A percentile compares a stretch with the other conserved stretches of the same genome.
These are phyloP conservation scores for Lachnellula suecica DNA, from an alignment of 2,329 filamentous ascomycete genomes.

Conservation along the genomic window DNA sequence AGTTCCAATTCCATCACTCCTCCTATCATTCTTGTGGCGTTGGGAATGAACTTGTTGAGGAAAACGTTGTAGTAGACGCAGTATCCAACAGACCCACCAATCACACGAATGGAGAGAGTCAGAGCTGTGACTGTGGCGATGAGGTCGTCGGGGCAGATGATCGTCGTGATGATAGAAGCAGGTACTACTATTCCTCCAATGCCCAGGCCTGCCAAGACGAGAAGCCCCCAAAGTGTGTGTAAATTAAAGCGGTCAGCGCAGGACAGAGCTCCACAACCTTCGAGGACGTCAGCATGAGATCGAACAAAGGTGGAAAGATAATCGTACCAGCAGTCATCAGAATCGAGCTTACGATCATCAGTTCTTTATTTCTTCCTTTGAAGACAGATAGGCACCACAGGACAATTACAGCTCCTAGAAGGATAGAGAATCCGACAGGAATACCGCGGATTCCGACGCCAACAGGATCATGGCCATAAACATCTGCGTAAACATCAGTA, in stretches of 20 bases:
- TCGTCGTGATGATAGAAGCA: constrained; percentile 65
- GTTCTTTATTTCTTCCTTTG: constrained; percentile 54
- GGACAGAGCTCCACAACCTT: constrained; percentile 50
- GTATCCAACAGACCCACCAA: constrained; percentile 66
- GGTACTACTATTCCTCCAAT: constrained; percentile 69
- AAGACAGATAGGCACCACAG: constrained; percentile 59
- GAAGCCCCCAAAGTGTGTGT: constrained; percentile 55
- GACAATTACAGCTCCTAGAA: constrained; percentile 58
- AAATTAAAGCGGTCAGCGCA: constrained; percentile 47
- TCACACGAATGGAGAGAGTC: constrained; percentile 67
- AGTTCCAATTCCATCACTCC: neutral
- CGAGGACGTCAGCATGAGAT: neutral
- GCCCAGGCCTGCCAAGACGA: constrained; percentile 60
- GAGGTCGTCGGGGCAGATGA: constrained; percentile 68
- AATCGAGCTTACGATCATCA: constrained; percentile 58
- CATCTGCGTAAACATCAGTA: constrained; percentile 32
- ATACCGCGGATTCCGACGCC: constrained; percentile 62
- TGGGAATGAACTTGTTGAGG: constrained; percentile 38
- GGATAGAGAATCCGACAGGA: constrained; percentile 62
- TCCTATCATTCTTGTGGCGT: constrained; percentile 20
- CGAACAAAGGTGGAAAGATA: neutral
- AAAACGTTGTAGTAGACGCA: constrained; percentile 58
- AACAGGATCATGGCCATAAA: constrained; percentile 64
- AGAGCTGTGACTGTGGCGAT: constrained; percentile 69
- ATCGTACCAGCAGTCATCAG: constrained; percentile 57